These are phyloP conservation scores for Monosporascus ibericus DNA, from an alignment of 2,329 filamentous ascomycete genomes.

Conservation along the genomic window DNA sequence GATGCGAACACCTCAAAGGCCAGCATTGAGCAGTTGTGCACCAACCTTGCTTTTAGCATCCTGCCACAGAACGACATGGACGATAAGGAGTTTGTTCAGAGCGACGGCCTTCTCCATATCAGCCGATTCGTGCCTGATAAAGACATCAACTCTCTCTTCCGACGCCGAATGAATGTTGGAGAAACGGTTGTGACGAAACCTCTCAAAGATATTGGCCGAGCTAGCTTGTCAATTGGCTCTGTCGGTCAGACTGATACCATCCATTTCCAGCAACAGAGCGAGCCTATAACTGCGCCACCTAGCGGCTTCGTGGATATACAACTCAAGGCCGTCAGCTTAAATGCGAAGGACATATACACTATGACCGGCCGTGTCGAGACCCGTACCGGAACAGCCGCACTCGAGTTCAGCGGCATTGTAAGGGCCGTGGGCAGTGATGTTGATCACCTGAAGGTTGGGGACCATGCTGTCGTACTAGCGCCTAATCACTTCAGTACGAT, in stretches of 20 bases:
- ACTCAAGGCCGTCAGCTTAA: constrained; percentile 12
- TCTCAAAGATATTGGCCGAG: constrained; percentile 2
- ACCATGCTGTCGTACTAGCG: constrained; percentile 9
- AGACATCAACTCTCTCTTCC: constrained; percentile 9
- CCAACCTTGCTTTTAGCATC: not conserved
- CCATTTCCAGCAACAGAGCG: constrained; percentile 9
- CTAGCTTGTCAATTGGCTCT: constrained; percentile 2
- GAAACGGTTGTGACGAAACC: not conserved
- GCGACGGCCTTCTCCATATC: constrained; percentile 2
- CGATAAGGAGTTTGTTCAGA: constrained; percentile 3
- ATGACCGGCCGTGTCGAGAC: not conserved
- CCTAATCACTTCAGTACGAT: constrained; percentile 7
- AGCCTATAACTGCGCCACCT: not conserved
- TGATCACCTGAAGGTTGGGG: constrained; percentile 2
- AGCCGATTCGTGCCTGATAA: constrained; percentile 11
- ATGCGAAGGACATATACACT: constrained; percentile 19
- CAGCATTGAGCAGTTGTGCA: not conserved
- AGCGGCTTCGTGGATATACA: constrained; percentile 1
- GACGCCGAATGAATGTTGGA: not conserved
- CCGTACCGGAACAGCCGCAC: not conserved
- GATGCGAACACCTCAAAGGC: not conserved
- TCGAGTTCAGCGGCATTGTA: not conserved
- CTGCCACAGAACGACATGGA: not conserved
- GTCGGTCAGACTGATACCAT: constrained; percentile 9
- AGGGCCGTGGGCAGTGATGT: not conserved